Base-by-base conservation (phyloP, 2,329 filamentous ascomycete species). In the Myotisia sp. region DNA sequence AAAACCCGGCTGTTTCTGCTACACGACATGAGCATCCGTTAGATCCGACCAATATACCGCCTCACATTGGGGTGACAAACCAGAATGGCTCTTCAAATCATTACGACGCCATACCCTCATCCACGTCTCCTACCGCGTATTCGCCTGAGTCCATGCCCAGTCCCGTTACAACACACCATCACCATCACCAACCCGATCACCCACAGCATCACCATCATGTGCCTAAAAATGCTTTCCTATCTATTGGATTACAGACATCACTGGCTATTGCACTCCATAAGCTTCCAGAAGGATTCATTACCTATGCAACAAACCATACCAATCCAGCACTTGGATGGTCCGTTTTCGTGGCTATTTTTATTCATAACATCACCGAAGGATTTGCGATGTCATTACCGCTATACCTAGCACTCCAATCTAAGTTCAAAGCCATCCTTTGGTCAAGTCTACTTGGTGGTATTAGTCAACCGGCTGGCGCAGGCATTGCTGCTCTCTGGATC, bases 341-440 rank as follows among this genome's bases (percentile, higher is more conserved):
- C 34, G 84, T 98, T 36, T 98, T 98, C 60, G 72, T 95, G 56
- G 87, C 90, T 0, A 70, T 98, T 5, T 93, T 93, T 52, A 87
- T 98, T 39, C 90, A 98, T 67, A 98, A 95, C 60, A 92, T 98
- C 49, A 86, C 84, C 18, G 90, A 98, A 61, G 90, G 90, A 2
- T 95, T 95, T 53, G 83, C 86, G 41, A 79, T 98, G 70, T 84
- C 85, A 0, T 63, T 98, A 1, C 90, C 90, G 0, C 67, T 98
- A 0, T 98, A 92, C 57, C 80, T 98, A 49, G 90, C 90, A 1
- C 71, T 94, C 20, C 71, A 78, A 41, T 87, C 76, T 38, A 78
- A 85, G 29, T 63, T 73, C 51, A 79, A 76, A 47, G 87, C 90
- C 12, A 90, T 95, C 62, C 58, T 80, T 39, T 92, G 83, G 76